Evolutionary conservation across 2,329 filamentous ascomycete species (phyloP), one percentile per base, ranked within the genome.

Genomic region (Tolypocladium sp.): DNA sequence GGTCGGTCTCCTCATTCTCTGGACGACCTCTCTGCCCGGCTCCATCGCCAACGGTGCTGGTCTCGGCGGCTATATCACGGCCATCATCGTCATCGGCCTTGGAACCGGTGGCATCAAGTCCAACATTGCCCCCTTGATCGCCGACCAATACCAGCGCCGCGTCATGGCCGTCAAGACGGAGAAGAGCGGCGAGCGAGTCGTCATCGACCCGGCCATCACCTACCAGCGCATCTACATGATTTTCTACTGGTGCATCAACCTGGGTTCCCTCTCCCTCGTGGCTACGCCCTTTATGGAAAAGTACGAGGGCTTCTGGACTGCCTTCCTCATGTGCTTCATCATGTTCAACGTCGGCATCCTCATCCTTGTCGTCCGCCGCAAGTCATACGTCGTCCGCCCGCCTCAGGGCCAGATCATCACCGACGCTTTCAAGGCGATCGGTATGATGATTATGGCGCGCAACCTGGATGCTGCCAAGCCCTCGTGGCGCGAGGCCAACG

Each of bases 181-280:
- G 51, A 71, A 75, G 63, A 71, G 64, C 8, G 82, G 82, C 44
- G 79, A 84, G 71, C 76, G 79, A 76, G 84, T 90, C 58, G 79
- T 90, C 63, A 81, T 89, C 33, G 86, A 90, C 64, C 86, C 86
- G 0, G 77, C 81, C 44, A 76, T 88, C 58, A 90, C 87, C 1
- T 81, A 86, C 62, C 83, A 87, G 66, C 79, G 85, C 55, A 84
- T 90, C 62, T 90, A 88, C 77, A 88, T 85, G 84, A 82, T 90
- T 68, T 90, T 90, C 75, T 90, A 90, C 73, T 79, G 81, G 70
- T 87, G 84, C 73, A 90, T 91, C 68, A 91, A 91, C 71, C 65
- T 91, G 20, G 89, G 88, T n/a, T 83, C 85, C 2, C 76, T 92
- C 8, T 88, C 83, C 0, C 76, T 83, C 58, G 79, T 91, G 64